Evolutionary conservation across 176 grass and related monocot species (phyloP).

Genomic region (Bolboschoenus planiculmis): DNA sequence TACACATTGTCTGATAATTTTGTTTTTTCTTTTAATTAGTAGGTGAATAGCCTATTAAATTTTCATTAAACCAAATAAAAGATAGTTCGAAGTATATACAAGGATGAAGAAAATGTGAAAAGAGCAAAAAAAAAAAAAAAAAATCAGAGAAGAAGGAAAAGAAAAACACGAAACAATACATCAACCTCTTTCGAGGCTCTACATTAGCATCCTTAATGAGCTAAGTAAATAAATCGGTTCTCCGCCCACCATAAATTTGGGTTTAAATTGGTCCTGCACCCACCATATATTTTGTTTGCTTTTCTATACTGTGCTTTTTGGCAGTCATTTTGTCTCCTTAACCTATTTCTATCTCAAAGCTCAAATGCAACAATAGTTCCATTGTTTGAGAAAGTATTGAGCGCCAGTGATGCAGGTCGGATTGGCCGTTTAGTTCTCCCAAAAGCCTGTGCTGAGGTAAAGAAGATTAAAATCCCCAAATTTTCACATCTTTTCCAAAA

Average conservation of each 20-base stretch:
- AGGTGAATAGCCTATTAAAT: neutral
- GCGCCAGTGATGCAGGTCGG: conserved; percentile 95
- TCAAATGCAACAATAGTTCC: conserved; percentile 97
- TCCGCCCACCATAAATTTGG: neutral
- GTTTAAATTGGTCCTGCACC: neutral
- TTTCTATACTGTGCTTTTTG: neutral
- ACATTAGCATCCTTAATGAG: neutral
- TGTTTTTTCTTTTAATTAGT: neutral
- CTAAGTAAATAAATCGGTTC: neutral
- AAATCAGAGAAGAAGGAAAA: neutral
- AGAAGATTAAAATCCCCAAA: neutral
- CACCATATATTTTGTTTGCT: neutral
- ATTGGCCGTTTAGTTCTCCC: conserved; percentile 98
- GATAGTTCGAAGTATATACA: neutral
- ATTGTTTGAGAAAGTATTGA: conserved; percentile 98
- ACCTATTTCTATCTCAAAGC: conserved; percentile 41
- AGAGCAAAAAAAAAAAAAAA: neutral
- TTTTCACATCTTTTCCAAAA: neutral
- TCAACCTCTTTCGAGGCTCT: neutral
- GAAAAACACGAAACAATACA: neutral
- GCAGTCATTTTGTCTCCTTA: conserved; percentile 40
- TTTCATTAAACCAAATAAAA: neutral
- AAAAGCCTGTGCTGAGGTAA: conserved; percentile 99
- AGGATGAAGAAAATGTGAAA: neutral
- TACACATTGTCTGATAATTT: neutral